Percentiles rank a stretch among this genome's conserved stretches.
Conservation (phyloP, 441 rosid genomes). For the Populus tomentosa region DNA sequence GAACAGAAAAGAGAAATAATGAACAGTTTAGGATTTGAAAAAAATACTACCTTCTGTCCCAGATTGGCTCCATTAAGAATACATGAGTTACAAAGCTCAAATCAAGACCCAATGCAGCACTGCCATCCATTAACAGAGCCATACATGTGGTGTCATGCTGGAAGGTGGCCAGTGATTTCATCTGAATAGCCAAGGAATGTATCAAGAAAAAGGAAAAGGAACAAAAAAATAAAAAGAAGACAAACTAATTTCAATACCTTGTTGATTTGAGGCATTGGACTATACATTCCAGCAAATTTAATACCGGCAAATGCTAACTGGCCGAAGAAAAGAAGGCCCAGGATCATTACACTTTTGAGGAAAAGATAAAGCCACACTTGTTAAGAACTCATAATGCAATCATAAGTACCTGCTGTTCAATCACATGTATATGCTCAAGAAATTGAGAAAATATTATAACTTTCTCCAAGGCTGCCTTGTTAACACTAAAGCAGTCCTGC, state of each 20-base stretch:
- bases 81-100: conserved; percentile 89
- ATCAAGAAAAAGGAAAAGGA: conserved; percentile 7
- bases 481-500: conserved; percentile 24
- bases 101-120: conserved; percentile 96
- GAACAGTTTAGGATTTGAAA: background rate
- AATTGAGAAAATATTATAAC: conserved; percentile 93
- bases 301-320: conserved; percentile 82
- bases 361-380: background rate
- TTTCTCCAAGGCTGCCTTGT: conserved; percentile 49
- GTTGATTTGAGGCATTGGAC: conserved; percentile 77
- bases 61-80: conserved; percentile 94
- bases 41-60: conserved; percentile 82
- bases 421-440: conserved; percentile 90
- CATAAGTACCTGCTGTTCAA: conserved; percentile 81
- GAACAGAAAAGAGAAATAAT: background rate
- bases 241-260: conserved; percentile 46
- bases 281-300: conserved; percentile 73
- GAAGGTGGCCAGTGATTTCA: conserved; percentile 69
- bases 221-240: background rate
- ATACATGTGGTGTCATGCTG: conserved; percentile 64
- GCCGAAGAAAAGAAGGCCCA: conserved; percentile 16
- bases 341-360: conserved; percentile 2
- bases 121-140: conserved; percentile 98
- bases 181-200: conserved; percentile 40
- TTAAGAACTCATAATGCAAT: background rate